Percentiles rank a stretch among this genome's conserved stretches.
Evolutionary conservation across 139 green algal genomes (phyloP).

Genomic region (Coelastrella sp.): DNA sequence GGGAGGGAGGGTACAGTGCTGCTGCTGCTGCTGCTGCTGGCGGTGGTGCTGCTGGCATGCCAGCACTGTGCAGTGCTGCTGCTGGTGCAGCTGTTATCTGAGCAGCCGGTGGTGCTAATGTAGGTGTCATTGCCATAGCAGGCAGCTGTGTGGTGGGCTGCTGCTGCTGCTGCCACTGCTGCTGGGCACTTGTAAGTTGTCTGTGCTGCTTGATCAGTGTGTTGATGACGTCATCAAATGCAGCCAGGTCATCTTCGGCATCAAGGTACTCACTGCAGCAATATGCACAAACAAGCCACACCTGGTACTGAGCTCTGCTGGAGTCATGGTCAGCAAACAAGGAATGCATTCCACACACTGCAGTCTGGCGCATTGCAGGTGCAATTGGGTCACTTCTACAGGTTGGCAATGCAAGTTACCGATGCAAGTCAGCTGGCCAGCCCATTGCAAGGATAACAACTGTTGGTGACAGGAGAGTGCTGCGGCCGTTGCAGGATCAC

Average conservation of each 20-base stretch:
- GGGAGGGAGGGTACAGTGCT: not conserved
- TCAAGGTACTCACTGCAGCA: not conserved
- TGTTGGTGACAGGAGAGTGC: too few relatives aligned
- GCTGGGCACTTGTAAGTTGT: not conserved
- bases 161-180: constrained; percentile 7
- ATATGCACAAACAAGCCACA: too few relatives aligned
- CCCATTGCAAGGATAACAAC: too few relatives aligned
- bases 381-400: too few relatives aligned
- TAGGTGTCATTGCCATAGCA: not conserved
- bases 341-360: too few relatives aligned
- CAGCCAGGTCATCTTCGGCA: constrained; percentile 10
- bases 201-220: not conserved
- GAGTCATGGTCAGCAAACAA: too few relatives aligned
- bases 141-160: not conserved
- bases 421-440: too few relatives aligned
- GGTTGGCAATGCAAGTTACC: too few relatives aligned
- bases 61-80: not conserved
- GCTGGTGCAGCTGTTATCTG: not conserved
- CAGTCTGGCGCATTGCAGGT: too few relatives aligned
- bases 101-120: not conserved
- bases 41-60: not conserved
- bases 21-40: constrained; percentile 10
- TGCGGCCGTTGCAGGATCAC: too few relatives aligned
- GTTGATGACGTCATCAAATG: not conserved
- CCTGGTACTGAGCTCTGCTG: too few relatives aligned